Conservation (phyloP, 2,329 filamentous ascomycete genomes). For the Ophiocordyceps camponoti-floridani region DNA sequence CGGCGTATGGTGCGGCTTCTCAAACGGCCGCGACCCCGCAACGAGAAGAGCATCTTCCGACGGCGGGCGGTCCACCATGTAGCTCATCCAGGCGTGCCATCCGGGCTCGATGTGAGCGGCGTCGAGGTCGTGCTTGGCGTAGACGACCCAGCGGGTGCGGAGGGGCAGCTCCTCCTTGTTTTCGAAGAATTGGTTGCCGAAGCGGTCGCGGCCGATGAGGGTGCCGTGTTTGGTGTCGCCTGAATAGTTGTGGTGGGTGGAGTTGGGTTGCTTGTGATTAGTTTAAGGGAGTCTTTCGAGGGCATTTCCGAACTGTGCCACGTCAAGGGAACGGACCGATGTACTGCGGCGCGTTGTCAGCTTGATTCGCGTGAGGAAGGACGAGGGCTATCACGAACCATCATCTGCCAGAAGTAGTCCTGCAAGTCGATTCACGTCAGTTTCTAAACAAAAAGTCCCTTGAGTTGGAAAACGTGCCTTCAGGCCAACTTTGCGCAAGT, state of each 20-base stretch:
- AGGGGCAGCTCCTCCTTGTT: conserved; percentile 91
- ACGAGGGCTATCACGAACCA: conserved; percentile 44
- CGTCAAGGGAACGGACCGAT: conserved; percentile 24
- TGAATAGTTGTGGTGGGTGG: no score
- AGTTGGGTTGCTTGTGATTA: background rate
- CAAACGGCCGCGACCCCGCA: conserved; percentile 54
- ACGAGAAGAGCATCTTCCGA: conserved; percentile 55
- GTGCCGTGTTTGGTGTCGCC: conserved; percentile 93
- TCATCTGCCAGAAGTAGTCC: conserved; percentile 86
- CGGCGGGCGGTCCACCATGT: conserved; percentile 77
- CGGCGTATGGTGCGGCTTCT: conserved; percentile 50
- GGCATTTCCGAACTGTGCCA: no score
- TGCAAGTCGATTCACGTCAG: conserved; percentile 18
- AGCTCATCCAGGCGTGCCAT: conserved; percentile 98
- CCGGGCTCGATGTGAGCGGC: conserved; percentile 78
- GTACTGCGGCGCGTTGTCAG: conserved; percentile 21
- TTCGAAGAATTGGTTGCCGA: conserved; percentile 96
- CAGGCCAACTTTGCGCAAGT: conserved; percentile 72
- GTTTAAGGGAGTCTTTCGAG: background rate
- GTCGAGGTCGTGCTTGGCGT: conserved; percentile 73
- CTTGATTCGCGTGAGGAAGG: background rate
- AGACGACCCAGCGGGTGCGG: conserved; percentile 94
- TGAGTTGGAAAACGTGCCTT: conserved; percentile 45
- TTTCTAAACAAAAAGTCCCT: background rate
- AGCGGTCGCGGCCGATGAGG: conserved; percentile 70